phyloP scores from a whole-genome alignment of 805 yeast species.

The Kodamaea fukazawae region DNA sequence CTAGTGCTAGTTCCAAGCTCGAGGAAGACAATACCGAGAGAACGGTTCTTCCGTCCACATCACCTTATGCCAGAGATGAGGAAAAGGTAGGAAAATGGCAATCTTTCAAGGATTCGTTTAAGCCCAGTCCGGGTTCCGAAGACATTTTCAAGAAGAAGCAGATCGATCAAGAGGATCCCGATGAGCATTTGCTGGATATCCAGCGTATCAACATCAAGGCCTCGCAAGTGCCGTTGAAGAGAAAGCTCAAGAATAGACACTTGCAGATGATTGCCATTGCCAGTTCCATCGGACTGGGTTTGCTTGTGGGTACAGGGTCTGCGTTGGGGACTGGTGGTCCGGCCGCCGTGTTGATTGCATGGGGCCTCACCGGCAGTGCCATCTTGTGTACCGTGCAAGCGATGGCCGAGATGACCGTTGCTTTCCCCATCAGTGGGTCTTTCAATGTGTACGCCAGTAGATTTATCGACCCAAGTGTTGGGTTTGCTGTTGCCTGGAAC shows the following conservation, averaged over 20 bases:
- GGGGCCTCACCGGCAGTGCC: slow-evolving; percentile 24
- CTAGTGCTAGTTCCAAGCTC: too few species aligned
- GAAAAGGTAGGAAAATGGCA: slow-evolving; percentile 32
- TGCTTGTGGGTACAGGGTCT: slow-evolving; percentile 47
- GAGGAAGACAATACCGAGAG: not conserved
- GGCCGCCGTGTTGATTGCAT: slow-evolving; percentile 27
- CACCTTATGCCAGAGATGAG: not conserved
- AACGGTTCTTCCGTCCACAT: not conserved
- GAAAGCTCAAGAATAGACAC: slow-evolving; percentile 46
- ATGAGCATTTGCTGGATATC: slow-evolving; percentile 32
- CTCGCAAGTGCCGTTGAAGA: slow-evolving; percentile 41
- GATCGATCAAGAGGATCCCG: slow-evolving; percentile 14
- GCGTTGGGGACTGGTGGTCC: slow-evolving; percentile 37
- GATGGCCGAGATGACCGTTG: slow-evolving; percentile 52
- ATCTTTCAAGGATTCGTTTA: slow-evolving; percentile 49
- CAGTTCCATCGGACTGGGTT: slow-evolving; percentile 66
- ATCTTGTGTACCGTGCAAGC: slow-evolving; percentile 32
- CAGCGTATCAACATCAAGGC: slow-evolving; percentile 39
- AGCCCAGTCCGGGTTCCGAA: slow-evolving; percentile 27
- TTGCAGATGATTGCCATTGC: slow-evolving; percentile 69
- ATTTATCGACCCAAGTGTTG: slow-evolving; percentile 54
- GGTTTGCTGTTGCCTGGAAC: slow-evolving; percentile 53
- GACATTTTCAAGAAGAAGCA: slow-evolving; percentile 11
- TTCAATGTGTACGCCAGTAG: slow-evolving; percentile 49
- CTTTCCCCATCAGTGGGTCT: slow-evolving; percentile 54